Conservation (phyloP, 768 basidiomycete species). For the Boletus rubescentipes region DNA sequence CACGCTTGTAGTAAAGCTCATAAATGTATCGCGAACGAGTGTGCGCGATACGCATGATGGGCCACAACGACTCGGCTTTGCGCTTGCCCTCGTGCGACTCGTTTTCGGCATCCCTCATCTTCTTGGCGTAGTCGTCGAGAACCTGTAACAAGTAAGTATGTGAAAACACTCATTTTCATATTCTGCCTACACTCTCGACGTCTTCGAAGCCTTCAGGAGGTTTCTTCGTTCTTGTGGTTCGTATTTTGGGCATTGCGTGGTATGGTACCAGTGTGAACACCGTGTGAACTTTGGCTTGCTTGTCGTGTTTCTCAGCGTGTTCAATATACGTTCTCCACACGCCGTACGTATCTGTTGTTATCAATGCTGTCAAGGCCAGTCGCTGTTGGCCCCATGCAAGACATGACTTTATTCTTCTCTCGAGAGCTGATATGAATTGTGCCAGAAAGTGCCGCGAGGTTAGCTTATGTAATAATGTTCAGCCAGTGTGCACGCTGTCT, state of each 20-base stretch:
- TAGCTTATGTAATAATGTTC: conserved; percentile 23
- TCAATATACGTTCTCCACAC: too few relatives aligned
- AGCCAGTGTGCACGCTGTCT: conserved; percentile 9
- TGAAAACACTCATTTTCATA: not conserved
- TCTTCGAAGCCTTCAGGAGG: conserved; percentile 97
- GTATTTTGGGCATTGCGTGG: conserved; percentile 85
- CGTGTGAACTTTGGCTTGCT: conserved; percentile 18
- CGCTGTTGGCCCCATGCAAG: too few relatives aligned
- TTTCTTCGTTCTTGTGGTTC: conserved; percentile 87
- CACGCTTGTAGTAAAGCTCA: conserved; percentile 97
- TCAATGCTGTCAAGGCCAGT: too few relatives aligned
- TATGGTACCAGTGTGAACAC: not conserved
- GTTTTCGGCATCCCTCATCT: conserved; percentile 99
- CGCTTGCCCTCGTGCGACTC: conserved; percentile 99
- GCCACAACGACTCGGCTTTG: conserved; percentile 90
- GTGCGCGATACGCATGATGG: conserved; percentile 98
- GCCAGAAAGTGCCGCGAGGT: too few relatives aligned
- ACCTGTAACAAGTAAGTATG: conserved; percentile 50
- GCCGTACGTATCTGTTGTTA: too few relatives aligned
- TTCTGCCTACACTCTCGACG: conserved; percentile 66
- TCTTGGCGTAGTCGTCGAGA: conserved; percentile 97
- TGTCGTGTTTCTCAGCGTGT: too few relatives aligned
- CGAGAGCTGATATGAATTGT: too few relatives aligned
- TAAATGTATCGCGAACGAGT: conserved; percentile 96
- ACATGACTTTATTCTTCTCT: too few relatives aligned